Evolutionary conservation across 306 rosid genomes (phyloP).

Genomic region (Sophora flavescens): DNA sequence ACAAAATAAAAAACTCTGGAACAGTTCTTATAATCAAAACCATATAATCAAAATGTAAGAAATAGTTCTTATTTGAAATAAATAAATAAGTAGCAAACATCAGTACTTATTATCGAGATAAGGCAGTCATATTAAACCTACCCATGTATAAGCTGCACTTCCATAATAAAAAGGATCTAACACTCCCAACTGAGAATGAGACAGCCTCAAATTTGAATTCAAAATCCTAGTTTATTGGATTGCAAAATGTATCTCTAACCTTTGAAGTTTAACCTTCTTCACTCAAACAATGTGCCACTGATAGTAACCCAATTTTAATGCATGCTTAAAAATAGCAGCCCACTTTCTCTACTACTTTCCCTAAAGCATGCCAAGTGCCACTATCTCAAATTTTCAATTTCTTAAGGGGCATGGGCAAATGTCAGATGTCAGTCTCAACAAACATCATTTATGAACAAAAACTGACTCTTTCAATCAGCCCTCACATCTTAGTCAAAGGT

Average conservation of each 20-base stretch:
- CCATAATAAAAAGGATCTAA: neutral
- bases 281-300: conserved; percentile 16
- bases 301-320: conserved; percentile 5
- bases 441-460: conserved; percentile 1
- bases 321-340: conserved; percentile 11
- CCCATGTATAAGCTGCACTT: neutral
- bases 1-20: no score
- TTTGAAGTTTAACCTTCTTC: conserved; percentile 19
- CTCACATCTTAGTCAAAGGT: neutral
- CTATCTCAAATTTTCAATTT: neutral
- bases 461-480: neutral
- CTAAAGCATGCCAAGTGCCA: neutral
- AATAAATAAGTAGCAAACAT: neutral
- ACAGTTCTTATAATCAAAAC: no score
- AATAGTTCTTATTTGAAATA: neutral
- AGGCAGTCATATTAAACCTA: neutral
- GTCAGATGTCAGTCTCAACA: neutral
- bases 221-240: neutral
- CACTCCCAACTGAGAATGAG: neutral
- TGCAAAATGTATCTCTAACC: conserved; percentile 5
- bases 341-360: neutral
- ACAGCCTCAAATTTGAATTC: conserved; percentile 28
- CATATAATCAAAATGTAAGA: neutral
- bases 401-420: conserved; percentile 10
- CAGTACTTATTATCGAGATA: neutral